Evolutionary conservation across 345 rosid species (phyloP), one percentile per base, ranked within the genome.

Genomic region (Sapria himalayana): DNA sequence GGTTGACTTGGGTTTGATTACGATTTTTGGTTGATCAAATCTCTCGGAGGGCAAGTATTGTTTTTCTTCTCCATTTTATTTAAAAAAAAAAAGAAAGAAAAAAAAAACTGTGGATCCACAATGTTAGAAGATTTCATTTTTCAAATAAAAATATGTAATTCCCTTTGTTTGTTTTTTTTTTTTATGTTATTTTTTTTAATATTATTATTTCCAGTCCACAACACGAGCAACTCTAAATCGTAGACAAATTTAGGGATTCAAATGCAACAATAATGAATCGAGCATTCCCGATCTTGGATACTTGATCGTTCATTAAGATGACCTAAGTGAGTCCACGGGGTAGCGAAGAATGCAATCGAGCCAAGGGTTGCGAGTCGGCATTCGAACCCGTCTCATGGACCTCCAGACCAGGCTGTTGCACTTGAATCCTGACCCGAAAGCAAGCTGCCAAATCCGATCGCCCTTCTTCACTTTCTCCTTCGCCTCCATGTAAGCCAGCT

Each of bases 401-500:
- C 57, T 60, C 94, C 89, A 86, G 10, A 86, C 97, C 38, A 78
- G 53, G 38, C 89, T 86, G 58, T 86, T 86, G 67, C 97, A 86
- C 74, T 86, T 86, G 24, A 86, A 81, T 16, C 97, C 94, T 0
- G 94, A 81, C 19, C 89, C 97, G 10, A 71, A 86, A 0, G 94
- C 70, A 2, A 78, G 63, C 62, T 86, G 94, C 94, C 97, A 86
- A 23, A 86, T 60, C 53, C 92, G 63, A 20, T 81, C 94, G 0
- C 94, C 92, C 19, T 71, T 65, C 33, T 58, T 70, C 0, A 86
- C 78, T 58, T 60, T 71, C 44, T 74, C 85, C 56, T 86, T 86
- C 10, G 97, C 94, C 45, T 86, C 97, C 66, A 76, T 33, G 43
- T 81, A 86, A 9, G 94, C 85, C 45, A 86, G 41, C 65, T 81